These are phyloP conservation scores for Nelumbo lutea DNA, from an alignment of 164 flowering plant genomes.

Conservation along the genomic window DNA sequence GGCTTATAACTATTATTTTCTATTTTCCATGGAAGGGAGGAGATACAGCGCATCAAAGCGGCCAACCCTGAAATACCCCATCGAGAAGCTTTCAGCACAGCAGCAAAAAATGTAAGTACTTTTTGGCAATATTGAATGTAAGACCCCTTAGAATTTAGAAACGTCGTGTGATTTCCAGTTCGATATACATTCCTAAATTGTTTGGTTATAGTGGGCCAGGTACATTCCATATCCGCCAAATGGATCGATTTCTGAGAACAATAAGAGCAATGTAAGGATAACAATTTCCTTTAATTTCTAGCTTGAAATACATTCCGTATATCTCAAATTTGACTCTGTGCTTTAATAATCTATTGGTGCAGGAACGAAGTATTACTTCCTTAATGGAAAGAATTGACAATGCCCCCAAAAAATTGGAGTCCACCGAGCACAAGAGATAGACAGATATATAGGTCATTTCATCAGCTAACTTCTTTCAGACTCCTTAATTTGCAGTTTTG, in stretches of 20 bases:
- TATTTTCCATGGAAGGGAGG: slow-evolving; percentile 49
- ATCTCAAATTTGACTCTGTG: neutral
- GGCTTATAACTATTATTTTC: neutral
- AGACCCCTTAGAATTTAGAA: neutral
- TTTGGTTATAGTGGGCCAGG: slow-evolving; percentile 62
- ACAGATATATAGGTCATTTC: neutral
- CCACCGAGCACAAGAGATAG: neutral
- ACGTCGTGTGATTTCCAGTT: neutral
- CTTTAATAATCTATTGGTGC: neutral
- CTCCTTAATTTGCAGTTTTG: neutral
- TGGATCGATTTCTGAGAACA: slow-evolving; percentile 29
- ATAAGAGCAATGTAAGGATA: slow-evolving; percentile 12
- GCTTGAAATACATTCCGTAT: neutral
- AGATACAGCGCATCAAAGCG: slow-evolving; percentile 84
- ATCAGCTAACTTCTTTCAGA: neutral
- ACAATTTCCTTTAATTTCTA: neutral
- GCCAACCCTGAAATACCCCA: slow-evolving; percentile 81
- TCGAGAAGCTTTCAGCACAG: slow-evolving; percentile 87
- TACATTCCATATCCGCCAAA: slow-evolving; percentile 47
- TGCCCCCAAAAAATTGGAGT: neutral
- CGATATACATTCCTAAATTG: neutral
- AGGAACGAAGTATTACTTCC: neutral
- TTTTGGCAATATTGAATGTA: neutral
- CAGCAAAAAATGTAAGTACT: slow-evolving; percentile 72
- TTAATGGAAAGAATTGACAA: neutral